Evolutionary conservation across 2,329 filamentous ascomycete genomes (phyloP).

Genomic region (Neonectria sp.): DNA sequence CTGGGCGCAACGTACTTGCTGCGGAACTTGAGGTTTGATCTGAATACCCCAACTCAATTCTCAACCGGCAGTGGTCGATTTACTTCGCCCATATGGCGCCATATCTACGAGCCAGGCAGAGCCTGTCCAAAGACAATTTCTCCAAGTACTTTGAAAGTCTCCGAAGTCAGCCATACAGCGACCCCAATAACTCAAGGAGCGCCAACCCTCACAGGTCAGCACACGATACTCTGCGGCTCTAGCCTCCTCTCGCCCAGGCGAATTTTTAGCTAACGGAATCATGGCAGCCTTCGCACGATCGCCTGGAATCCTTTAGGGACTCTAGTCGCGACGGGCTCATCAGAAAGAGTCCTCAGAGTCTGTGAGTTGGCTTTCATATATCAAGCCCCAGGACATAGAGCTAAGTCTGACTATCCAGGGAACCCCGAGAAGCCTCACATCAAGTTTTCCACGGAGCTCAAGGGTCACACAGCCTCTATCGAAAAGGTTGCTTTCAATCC

Average conservation of each 20-base stretch:
- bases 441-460: constrained; percentile 82
- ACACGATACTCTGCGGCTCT: constrained; percentile 30
- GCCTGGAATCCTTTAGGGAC: constrained; percentile 91
- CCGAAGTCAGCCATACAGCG: constrained; percentile 80
- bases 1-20: neutral
- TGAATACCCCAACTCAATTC: neutral
- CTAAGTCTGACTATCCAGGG: constrained; percentile 60
- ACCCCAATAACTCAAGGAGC: constrained; percentile 69
- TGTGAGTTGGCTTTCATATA: constrained; percentile 64
- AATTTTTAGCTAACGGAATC: constrained; percentile 30
- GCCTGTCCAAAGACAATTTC: constrained; percentile 80
- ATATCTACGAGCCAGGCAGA: constrained; percentile 63
- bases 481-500: constrained; percentile 87
- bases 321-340: constrained; percentile 85
- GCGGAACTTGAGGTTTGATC: neutral
- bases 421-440: constrained; percentile 83
- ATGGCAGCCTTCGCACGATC: constrained; percentile 78
- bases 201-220: constrained; percentile 71
- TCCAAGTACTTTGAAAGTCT: constrained; percentile 75
- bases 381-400: neutral
- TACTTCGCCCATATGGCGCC: constrained; percentile 55
- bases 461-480: constrained; percentile 75
- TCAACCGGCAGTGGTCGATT: neutral
- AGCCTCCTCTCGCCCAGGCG: constrained; percentile 3
- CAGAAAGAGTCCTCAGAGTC: constrained; percentile 79